Evolutionary conservation across 2,329 filamentous ascomycete species (phyloP), one percentile per base, ranked within the genome.

Genomic region (Penicillium sp.): DNA sequence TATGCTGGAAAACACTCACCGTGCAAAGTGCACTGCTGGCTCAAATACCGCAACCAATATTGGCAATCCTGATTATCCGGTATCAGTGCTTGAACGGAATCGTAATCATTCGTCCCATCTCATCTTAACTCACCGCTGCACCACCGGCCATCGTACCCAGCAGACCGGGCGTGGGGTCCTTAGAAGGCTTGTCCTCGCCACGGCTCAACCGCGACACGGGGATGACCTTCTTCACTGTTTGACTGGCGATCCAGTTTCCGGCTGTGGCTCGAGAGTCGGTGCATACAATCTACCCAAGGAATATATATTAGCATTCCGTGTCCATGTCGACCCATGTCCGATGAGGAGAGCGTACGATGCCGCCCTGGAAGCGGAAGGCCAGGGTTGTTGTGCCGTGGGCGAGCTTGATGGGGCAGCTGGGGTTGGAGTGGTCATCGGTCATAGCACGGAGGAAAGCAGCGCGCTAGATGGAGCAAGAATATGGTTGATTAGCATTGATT

Each of bases 161-260:
- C 72, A 98, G 79, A 72, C 67, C 67, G 14, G 67, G 67, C 18
- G 61, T 62, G 13, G 67, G 66, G 3, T 58, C 58, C 46, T 62
- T 58, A 6, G 60, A 50, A 11, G 58, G 52, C 60, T 67, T 68
- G 53, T 69, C 66, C 50, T 67, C 64, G 42, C 63, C 64, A 43
- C 66, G 61, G 47, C 66, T 69, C 64, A 69, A 59, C 46, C 66
- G 64, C 45, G 67, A 69, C 31, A 69, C 67, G 22, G 67, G 67
- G 67, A 98, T 97, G 60, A 98, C 93, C 80, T 98, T 98, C 84
- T 98, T 98, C 67, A 98, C 93, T 44, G 93, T 98, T 79, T 98
- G 93, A 74, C 88, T 95, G 58, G 93, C 93, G 73, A 98, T 98
- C 93, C 93, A 98, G 81, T 93, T 94, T 65, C 93, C 93, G 24